phyloP scores from a whole-genome alignment of 345 rosid species.

The Camelina laxa region DNA sequence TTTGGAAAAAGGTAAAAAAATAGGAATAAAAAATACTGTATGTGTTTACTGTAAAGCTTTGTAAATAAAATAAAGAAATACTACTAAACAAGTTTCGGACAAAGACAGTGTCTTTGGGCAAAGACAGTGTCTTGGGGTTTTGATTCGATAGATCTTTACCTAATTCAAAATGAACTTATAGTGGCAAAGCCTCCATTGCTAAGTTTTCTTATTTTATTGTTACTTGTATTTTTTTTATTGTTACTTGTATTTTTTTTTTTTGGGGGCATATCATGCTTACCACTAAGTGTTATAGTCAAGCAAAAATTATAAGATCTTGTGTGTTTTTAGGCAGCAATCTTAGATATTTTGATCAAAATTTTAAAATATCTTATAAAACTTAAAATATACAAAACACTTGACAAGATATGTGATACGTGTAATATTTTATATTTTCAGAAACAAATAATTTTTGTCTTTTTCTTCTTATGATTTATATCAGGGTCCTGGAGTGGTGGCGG shows the following conservation, averaged over 20 bases:
- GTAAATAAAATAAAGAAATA: not conserved
- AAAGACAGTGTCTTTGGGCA: not conserved
- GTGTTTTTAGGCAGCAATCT: not conserved
- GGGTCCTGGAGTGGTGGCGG: too few species aligned
- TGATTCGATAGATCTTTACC: conserved; percentile 34
- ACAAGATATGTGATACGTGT: not conserved
- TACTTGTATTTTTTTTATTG: not conserved
- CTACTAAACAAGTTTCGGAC: not conserved
- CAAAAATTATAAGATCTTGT: not conserved
- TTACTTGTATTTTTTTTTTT: too few species aligned
- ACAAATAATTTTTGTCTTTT: too few species aligned
- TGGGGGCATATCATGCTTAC: conserved; percentile 15
- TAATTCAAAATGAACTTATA: conserved; percentile 6
- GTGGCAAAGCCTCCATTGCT: conserved; percentile 35
- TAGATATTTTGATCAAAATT: not conserved
- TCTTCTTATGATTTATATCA: too few species aligned
- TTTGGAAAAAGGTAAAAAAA: conserved; percentile 37
- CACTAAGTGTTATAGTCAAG: conserved; percentile 24
- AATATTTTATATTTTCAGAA: too few species aligned
- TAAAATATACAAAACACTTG: conserved; percentile 13
- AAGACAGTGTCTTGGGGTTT: conserved; percentile 32
- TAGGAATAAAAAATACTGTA: not conserved
- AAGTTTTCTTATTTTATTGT: conserved; percentile 5
- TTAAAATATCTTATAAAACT: not conserved
- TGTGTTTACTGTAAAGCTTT: conserved; percentile 29